A percentile compares a stretch with the other conserved stretches of the same genome.
Conservation (phyloP, 2,329 filamentous ascomycete genomes). For the Zopfia rhizophila region DNA sequence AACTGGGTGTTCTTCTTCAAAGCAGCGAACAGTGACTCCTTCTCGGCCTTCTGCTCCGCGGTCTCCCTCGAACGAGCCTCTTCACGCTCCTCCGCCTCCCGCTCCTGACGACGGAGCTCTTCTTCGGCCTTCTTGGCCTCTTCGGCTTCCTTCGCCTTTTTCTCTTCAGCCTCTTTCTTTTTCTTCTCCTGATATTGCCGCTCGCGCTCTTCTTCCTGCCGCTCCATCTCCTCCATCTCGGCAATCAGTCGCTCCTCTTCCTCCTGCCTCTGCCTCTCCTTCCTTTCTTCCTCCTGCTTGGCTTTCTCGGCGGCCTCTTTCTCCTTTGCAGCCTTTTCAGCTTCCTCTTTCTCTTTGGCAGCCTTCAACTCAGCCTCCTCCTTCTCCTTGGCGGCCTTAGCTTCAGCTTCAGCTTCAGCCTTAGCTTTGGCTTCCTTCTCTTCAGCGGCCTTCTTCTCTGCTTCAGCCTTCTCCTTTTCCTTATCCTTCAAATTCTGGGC, state of each 20-base stretch:
- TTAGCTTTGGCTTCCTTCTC: constrained; percentile 53
- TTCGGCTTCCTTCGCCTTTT: constrained; percentile 66
- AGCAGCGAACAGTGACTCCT: constrained; percentile 55
- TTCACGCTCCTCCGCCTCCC: constrained; percentile 61
- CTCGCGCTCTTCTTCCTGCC: constrained; percentile 70
- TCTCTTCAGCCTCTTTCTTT: constrained; percentile 64
- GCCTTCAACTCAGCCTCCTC: constrained; percentile 61
- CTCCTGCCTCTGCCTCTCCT: constrained; percentile 53
- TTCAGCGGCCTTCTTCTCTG: constrained; percentile 64
- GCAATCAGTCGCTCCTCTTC: constrained; percentile 70
- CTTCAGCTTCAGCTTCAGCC: constrained; percentile 56
- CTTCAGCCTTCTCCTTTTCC: constrained; percentile 65
- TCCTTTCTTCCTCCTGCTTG: constrained; percentile 38
- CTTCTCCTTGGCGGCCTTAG: constrained; percentile 54
- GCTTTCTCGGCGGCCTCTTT: constrained; percentile 34
- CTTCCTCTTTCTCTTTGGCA: constrained; percentile 58
- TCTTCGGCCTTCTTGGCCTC: constrained; percentile 62
- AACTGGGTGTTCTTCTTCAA: constrained; percentile 61
- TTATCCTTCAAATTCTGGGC: constrained; percentile 58
- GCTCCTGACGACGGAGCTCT: constrained; percentile 59
- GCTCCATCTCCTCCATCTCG: constrained; percentile 64
- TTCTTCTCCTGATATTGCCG: constrained; percentile 79
- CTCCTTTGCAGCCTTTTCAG: constrained; percentile 36
- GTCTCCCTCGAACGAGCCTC: constrained; percentile 53
- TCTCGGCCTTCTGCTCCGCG: constrained; percentile 55